These are phyloP conservation scores for Ogataea minuta DNA, from an alignment of 805 yeast species.

Conservation along the genomic window DNA sequence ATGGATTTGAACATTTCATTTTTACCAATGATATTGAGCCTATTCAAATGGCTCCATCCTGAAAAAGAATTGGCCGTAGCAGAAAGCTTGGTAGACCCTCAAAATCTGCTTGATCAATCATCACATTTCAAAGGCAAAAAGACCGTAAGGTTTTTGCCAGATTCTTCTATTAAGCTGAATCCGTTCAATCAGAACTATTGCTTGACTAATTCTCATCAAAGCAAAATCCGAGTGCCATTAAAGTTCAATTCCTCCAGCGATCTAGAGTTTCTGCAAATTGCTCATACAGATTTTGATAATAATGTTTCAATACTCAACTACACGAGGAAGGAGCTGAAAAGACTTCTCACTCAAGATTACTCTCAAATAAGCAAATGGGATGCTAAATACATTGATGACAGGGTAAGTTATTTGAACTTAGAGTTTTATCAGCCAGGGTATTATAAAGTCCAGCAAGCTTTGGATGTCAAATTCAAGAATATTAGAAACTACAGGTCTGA, in stretches of 20 bases:
- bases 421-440: slow-evolving; percentile 71
- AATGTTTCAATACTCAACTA: slow-evolving; percentile 48
- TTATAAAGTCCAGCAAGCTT: slow-evolving; percentile 67
- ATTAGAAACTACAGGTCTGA: slow-evolving; percentile 60
- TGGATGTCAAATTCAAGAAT: slow-evolving; percentile 55
- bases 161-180: slow-evolving; percentile 79
- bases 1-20: slow-evolving; percentile 50
- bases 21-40: slow-evolving; percentile 21
- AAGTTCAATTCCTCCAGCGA: slow-evolving; percentile 77
- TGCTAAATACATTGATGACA: slow-evolving; percentile 29
- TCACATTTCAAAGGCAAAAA: slow-evolving; percentile 82
- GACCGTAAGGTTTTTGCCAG: slow-evolving; percentile 85
- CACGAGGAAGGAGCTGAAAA: slow-evolving; percentile 54
- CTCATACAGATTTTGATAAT: slow-evolving; percentile 56
- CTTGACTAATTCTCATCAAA: slow-evolving; percentile 38
- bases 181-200: slow-evolving; percentile 72
- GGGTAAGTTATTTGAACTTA: slow-evolving; percentile 58
- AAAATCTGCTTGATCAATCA: slow-evolving; percentile 42
- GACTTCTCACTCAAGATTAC: slow-evolving; percentile 28
- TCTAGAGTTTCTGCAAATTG: slow-evolving; percentile 64
- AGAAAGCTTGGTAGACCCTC: slow-evolving; percentile 36
- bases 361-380: slow-evolving; percentile 24
- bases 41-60: slow-evolving; percentile 23
- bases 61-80: slow-evolving; percentile 33
- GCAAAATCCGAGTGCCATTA: slow-evolving; percentile 57